A percentile compares a stretch with the other conserved stretches of the same genome.
phyloP scores from a whole-genome alignment of 108 stramenopile genomes.

The Cyclostephanos tholiformis region DNA sequence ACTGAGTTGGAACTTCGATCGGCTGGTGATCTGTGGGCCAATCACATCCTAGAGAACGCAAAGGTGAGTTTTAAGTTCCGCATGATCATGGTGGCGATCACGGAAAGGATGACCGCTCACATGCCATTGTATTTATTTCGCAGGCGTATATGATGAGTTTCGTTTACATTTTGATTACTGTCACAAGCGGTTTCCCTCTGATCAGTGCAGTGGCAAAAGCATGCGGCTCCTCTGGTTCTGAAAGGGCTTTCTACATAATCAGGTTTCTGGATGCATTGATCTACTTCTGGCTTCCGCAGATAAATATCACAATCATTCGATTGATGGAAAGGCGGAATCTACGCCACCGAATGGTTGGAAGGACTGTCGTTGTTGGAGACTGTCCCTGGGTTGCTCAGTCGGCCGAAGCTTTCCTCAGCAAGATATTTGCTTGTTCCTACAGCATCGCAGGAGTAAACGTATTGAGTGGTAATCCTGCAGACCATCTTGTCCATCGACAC shows the following conservation, averaged over 20 bases:
- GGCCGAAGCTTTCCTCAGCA: slow-evolving; percentile 62
- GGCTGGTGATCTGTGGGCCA: slow-evolving; percentile 52
- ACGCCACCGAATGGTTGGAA: slow-evolving; percentile 63
- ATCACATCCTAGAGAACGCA: slow-evolving; percentile 48
- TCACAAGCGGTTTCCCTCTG: slow-evolving; percentile 47
- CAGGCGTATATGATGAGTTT: slow-evolving; percentile 55
- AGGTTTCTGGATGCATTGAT: slow-evolving; percentile 57
- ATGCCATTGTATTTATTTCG: not conserved
- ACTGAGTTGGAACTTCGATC: slow-evolving; percentile 43
- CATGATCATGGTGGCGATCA: not conserved
- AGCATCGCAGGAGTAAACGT: slow-evolving; percentile 59
- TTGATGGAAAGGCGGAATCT: slow-evolving; percentile 51
- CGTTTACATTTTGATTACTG: slow-evolving; percentile 47
- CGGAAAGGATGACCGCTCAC: not conserved
- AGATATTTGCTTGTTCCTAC: slow-evolving; percentile 67
- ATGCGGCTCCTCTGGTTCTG: slow-evolving; percentile 21
- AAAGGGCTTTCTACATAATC: slow-evolving; percentile 39
- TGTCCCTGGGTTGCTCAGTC: slow-evolving; percentile 63
- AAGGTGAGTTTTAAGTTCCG: slow-evolving; percentile 10
- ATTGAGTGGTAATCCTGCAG: slow-evolving; percentile 57
- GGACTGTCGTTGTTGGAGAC: slow-evolving; percentile 72
- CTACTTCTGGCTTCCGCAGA: slow-evolving; percentile 67
- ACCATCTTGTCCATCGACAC: slow-evolving; percentile 67
- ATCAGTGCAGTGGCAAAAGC: slow-evolving; percentile 40
- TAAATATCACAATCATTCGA: slow-evolving; percentile 51